Conservation (phyloP, 495 filamentous ascomycete species). For the Chaetomium tenue region DNA sequence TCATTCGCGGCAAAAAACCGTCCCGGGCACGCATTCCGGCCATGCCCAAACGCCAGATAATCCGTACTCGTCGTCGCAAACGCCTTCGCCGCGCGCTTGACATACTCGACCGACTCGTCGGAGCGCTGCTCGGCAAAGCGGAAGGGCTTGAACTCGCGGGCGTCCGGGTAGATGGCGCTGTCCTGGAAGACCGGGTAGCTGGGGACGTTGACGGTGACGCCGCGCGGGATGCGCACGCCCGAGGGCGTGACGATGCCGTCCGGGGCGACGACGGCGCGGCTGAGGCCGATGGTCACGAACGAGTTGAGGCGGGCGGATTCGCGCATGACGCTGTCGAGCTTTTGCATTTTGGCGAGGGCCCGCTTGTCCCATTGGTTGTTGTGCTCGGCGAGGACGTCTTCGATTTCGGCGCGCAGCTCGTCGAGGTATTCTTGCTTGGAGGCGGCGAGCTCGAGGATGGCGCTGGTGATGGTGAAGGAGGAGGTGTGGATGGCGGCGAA, state of each 20-base stretch:
- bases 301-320: slow-evolving; percentile 40
- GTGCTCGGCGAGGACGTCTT: slow-evolving; percentile 32
- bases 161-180: slow-evolving; percentile 25
- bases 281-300: slow-evolving; percentile 32
- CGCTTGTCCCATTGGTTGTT: slow-evolving; percentile 46
- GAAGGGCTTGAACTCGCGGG: slow-evolving; percentile 30
- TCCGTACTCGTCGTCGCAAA: slow-evolving; percentile 38
- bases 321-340: slow-evolving; percentile 42
- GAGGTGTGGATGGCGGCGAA: slow-evolving; percentile 54
- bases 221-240: slow-evolving; percentile 30
- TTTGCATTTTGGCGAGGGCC: slow-evolving; percentile 42
- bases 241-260: slow-evolving; percentile 39
- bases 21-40: slow-evolving; percentile 42
- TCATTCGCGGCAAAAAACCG: slow-evolving; percentile 45
- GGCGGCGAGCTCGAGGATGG: slow-evolving; percentile 29
- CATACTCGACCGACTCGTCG: slow-evolving; percentile 29
- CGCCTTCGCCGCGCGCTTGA: slow-evolving; percentile 35
- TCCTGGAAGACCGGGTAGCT: slow-evolving; percentile 30
- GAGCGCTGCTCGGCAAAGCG: slow-evolving; percentile 27
- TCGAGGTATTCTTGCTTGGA: slow-evolving; percentile 45
- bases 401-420: slow-evolving; percentile 54
- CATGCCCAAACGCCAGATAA: slow-evolving; percentile 40
- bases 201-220: slow-evolving; percentile 23
- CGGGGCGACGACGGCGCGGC: slow-evolving; percentile 32
- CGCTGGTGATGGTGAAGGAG: slow-evolving; percentile 44